phyloP scores from a whole-genome alignment of 371 early-diverging fungal genomes.

The Circinella umbellata region DNA sequence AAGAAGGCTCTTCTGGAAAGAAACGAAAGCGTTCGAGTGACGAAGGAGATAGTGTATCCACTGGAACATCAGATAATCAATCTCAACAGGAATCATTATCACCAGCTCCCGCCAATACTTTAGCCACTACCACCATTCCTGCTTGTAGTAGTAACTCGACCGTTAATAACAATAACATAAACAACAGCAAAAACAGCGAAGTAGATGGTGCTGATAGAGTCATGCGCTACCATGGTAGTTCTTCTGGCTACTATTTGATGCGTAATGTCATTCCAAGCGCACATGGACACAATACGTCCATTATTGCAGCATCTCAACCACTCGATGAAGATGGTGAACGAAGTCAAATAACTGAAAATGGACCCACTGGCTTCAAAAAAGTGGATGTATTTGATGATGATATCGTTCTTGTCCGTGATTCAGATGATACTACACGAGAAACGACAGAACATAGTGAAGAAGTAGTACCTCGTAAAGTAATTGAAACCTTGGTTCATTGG shows the following conservation, averaged over 20 bases:
- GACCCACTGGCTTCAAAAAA: constrained; percentile 16
- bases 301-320: not conserved
- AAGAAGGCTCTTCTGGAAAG: not conserved
- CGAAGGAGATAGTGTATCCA: constrained; percentile 6
- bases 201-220: constrained; percentile 20
- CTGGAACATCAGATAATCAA: not conserved
- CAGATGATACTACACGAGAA: constrained; percentile 24
- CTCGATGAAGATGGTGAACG: not conserved
- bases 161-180: not conserved
- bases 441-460: constrained; percentile 25
- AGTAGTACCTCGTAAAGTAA: constrained; percentile 33
- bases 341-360: not conserved
- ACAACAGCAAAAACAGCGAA: constrained; percentile 6
- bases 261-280: constrained; percentile 28
- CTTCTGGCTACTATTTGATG: constrained; percentile 50
- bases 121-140: not conserved
- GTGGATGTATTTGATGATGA: constrained; percentile 42
- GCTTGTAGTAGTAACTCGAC: not conserved
- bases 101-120: not conserved
- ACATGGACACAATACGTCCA: constrained; percentile 8
- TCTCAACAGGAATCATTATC: not conserved
- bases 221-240: constrained; percentile 50
- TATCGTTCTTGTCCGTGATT: constrained; percentile 40
- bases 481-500: constrained; percentile 27
- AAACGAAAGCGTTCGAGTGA: constrained; percentile 18